Percentiles rank a stretch among this genome's conserved stretches.
These are phyloP conservation scores for Physcomitrellopsis africana DNA, from an alignment of 225 moss, liverwort and hornwort species.

Conservation along the genomic window DNA sequence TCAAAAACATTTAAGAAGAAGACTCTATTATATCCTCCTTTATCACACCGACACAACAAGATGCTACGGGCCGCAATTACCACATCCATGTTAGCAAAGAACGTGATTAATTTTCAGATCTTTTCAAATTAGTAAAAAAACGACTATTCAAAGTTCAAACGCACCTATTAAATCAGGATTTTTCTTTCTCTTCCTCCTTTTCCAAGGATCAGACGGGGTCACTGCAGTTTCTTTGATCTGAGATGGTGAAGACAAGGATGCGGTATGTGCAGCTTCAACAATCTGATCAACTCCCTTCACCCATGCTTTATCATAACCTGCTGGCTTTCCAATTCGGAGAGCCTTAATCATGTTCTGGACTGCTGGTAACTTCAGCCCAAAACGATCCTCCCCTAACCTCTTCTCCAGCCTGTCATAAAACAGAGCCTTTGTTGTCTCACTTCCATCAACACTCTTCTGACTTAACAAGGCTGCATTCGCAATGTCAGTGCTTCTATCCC, in stretches of 20 bases:
- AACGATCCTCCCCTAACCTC: conserved; percentile 77
- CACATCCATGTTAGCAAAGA: conserved; percentile 9
- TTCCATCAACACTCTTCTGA: conserved; percentile 46
- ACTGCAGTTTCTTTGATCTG: conserved; percentile 27
- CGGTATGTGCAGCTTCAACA: conserved; percentile 42
- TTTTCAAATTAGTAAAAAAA: conserved; percentile 15
- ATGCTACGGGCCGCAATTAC: neutral
- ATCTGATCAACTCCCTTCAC: conserved; percentile 46
- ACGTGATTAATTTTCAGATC: conserved; percentile 21
- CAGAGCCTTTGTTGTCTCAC: conserved; percentile 42
- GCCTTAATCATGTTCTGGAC: conserved; percentile 71
- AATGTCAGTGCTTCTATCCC: conserved; percentile 26
- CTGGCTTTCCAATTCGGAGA: conserved; percentile 40
- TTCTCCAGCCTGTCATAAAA: conserved; percentile 51
- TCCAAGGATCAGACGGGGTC: conserved; percentile 43
- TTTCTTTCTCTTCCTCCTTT: conserved; percentile 54
- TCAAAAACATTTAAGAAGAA: neutral
- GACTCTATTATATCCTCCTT: conserved; percentile 3
- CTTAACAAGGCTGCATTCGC: conserved; percentile 35
- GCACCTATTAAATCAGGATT: conserved; percentile 50
- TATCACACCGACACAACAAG: conserved; percentile 10
- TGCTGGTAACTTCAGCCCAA: conserved; percentile 67
- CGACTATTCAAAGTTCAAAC: conserved; percentile 16
- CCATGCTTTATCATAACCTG: conserved; percentile 41
- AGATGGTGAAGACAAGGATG: conserved; percentile 32